phyloP scores from a whole-genome alignment of 2,329 filamentous ascomycete genomes.

The Aspergillus felis region DNA sequence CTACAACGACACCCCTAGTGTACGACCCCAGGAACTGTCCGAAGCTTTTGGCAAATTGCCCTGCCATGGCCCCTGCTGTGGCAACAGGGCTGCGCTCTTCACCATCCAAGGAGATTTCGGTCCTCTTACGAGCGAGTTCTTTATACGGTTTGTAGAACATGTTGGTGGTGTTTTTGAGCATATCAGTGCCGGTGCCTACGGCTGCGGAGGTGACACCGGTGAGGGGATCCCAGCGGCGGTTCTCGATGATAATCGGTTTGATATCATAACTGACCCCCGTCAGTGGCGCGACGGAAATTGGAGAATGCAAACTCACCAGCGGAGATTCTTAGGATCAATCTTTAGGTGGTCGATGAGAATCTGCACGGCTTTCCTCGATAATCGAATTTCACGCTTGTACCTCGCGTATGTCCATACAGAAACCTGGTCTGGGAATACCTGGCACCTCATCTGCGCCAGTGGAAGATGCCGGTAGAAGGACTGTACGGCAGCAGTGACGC shows the following conservation, averaged over 20 bases:
- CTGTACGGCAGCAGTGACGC: constrained; percentile 39
- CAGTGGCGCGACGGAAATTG: background rate
- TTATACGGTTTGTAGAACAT: constrained; percentile 28
- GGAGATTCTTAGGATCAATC: constrained; percentile 18
- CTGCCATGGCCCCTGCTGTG: constrained; percentile 8
- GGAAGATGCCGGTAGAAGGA: constrained; percentile 42
- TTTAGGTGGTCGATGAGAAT: constrained; percentile 20
- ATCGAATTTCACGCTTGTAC: constrained; percentile 3
- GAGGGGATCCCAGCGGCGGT: constrained; percentile 33
- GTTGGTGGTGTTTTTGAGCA: constrained; percentile 21
- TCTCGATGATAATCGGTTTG: constrained; percentile 31
- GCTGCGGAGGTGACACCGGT: constrained; percentile 25
- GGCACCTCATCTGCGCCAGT: constrained; percentile 22
- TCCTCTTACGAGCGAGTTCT: constrained; percentile 15
- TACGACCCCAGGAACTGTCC: constrained; percentile 22
- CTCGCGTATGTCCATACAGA: constrained; percentile 27
- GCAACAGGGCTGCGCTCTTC: background rate
- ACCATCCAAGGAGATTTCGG: background rate
- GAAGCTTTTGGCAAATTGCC: constrained; percentile 18
- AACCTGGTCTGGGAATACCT: constrained; percentile 20
- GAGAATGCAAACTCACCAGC: constrained; percentile 12
- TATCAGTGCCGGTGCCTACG: constrained; percentile 21
- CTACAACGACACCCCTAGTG: constrained; percentile 32
- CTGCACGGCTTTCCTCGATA: constrained; percentile 24
- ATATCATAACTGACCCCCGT: constrained; percentile 17